Base-by-base conservation (phyloP, 2,329 filamentous ascomycete genomes). In the Aureobasidium vineae region DNA sequence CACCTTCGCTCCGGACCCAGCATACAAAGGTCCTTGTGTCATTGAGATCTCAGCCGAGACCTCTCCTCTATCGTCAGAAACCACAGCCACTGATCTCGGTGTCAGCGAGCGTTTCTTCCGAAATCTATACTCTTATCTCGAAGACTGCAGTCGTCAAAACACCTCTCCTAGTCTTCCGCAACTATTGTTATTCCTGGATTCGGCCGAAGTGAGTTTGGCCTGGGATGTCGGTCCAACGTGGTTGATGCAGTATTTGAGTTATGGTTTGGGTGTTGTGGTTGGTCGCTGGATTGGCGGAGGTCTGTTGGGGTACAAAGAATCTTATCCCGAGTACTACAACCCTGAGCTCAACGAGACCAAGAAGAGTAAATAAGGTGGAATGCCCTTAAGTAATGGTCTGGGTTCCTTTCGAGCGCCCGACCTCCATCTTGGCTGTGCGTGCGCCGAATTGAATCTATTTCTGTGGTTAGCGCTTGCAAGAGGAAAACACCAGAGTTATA, bases 361-460 rank as follows among this genome's bases (percentile, higher is more conserved):
- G 57, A 63, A 66, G 57, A 57, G 11, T 1, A 63, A 47, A 10
- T 66, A 53, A 59, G 8, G 33, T 19, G 21, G 2, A n/a, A 1
- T 11, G 23, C 16, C 3, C 7, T 52, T 41, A 67, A 50, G 71
- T 73, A 50, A 83, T 70, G 13, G 77, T 67, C 19, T 80, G 76
- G 1, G 81, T 83, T 26, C 81, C 81, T 69, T 82, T 83, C 0
- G 76, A 79, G 68, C 76, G 80, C 10, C 80, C 78, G 1, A 76
- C 79, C 66, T 82, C 79, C 81, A 83, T 83, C 71, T 80, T 79
- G 8, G 78, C 78, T 15, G 78, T 80, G 8, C 78, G 74, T 5
- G 78, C 76, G 41, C 78, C 78, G 59, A 80, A 80, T 70, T 80
- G 78, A 23, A 80, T 80, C 78, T 79, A 65, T 15, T 10, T 23